phyloP scores from a whole-genome alignment of 345 rosid species.

The Eutrema heterophyllum region DNA sequence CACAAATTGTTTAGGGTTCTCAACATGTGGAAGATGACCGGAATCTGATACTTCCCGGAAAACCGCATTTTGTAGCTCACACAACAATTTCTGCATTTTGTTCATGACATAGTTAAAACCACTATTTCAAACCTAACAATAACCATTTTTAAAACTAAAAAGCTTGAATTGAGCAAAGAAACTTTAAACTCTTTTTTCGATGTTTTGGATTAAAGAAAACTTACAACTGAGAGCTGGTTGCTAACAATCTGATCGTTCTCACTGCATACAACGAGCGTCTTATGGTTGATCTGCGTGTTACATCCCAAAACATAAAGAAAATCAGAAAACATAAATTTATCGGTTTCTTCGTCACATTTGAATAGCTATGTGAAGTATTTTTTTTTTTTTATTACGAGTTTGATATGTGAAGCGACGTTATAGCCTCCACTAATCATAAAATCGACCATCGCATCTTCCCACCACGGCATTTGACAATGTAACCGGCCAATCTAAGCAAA shows the following conservation, averaged over 20 bases:
- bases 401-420: conserved; percentile 56
- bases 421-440: conserved; percentile 84
- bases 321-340: background rate
- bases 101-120: background rate
- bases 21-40: conserved; percentile 81
- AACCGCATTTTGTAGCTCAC: conserved; percentile 51
- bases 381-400: conserved; percentile 38
- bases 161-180: background rate
- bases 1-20: conserved; percentile 51
- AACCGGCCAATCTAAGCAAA: conserved; percentile 58
- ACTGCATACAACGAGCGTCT: conserved; percentile 60
- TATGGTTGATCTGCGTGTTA: conserved; percentile 52
- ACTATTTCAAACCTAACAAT: too few species aligned
- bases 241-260: conserved; percentile 71
- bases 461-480: conserved; percentile 84
- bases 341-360: background rate
- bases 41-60: conserved; percentile 47
- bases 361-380: background rate
- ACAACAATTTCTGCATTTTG: conserved; percentile 51
- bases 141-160: background rate
- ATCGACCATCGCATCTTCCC: conserved; percentile 73
- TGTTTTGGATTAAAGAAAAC: conserved; percentile 1
- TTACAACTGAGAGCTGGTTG: conserved; percentile 57
- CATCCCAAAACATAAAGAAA: background rate
- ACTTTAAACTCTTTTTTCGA: background rate